Percentiles rank a stretch among this genome's conserved stretches.
Conservation (phyloP, 768 basidiomycete species). For the Butyriboletus loyo region DNA sequence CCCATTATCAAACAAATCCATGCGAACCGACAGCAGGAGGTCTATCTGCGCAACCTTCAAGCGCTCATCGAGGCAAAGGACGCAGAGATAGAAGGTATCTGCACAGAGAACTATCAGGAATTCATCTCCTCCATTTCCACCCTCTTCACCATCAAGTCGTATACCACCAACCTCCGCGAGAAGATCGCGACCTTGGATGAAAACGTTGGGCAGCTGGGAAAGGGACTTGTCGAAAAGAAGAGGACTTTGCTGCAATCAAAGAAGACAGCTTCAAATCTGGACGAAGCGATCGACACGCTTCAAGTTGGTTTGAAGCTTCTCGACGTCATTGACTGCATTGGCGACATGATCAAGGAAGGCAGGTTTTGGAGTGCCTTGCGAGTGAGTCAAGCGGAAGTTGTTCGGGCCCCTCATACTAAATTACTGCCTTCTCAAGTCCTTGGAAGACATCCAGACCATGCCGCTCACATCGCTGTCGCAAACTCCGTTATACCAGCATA, state of each 20-base stretch:
- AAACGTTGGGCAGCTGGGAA: constrained; percentile 85
- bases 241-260: constrained; percentile 82
- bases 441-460: constrained; percentile 93
- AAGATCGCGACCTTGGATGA: constrained; percentile 87
- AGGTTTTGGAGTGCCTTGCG: constrained; percentile 97
- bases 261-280: constrained; percentile 90
- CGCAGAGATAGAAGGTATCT: constrained; percentile 93
- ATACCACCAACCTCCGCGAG: constrained; percentile 90
- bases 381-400: constrained; percentile 47
- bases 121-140: constrained; percentile 98
- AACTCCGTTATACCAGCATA: constrained; percentile 89
- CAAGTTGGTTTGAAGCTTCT: constrained; percentile 90
- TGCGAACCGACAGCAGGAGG: constrained; percentile 82
- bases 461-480: constrained; percentile 86
- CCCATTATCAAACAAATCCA: constrained; percentile 95
- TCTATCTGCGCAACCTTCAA: constrained; percentile 81
- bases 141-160: constrained; percentile 91
- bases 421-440: constrained; percentile 55
- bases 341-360: constrained; percentile 88
- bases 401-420: constrained; percentile 29
- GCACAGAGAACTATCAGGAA: constrained; percentile 95
- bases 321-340: constrained; percentile 89
- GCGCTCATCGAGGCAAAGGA: constrained; percentile 93
- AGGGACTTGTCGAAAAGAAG: constrained; percentile 91
- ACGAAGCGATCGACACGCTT: constrained; percentile 94